Evolutionary conservation across 768 basidiomycete species (phyloP), one percentile per base, ranked within the genome.

Genomic region (Thelephora ganbajun): DNA sequence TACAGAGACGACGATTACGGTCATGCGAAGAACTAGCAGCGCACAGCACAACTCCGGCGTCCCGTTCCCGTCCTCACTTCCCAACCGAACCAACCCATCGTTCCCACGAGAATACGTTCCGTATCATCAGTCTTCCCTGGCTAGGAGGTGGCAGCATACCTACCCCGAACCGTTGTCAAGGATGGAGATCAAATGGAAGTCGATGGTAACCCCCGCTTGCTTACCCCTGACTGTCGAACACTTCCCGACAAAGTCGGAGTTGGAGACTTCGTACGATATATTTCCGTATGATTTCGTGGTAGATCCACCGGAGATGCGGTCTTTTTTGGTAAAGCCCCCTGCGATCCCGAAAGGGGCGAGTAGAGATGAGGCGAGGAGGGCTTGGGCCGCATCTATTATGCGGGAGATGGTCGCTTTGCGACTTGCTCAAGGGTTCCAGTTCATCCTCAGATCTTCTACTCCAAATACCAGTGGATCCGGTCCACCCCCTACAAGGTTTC

Each of bases 361-460:
- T 6, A 51, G 69, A 30, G 83, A 83, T 12, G 76, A 80, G 14
- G 56, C 74, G 35, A 74, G 83, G 5, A 71, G 74, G 19, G 77
- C 74, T 4, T 87, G 83, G 81, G 87, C 84, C 0, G 62, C 86
- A 19, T 76, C 72, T 2, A 81, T 89, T 14, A 89, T 98, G 85
- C 77, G 83, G 22, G 90, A 87, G 33, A 93, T 98, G 86, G 88
- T 88, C 1, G 90, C 87, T 3, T 81, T 96, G 41, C 74, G 94
- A 19, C 72, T 98, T 11, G 80, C 86, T 11, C 91, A 97, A 62
- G 93, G 93, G 18, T 98, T 97, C 63, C 94, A 97, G 60, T 88
- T 97, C 56, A 78, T 96, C 18, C 66, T 92, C 14, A 70, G 71
- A 19, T 52, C 58, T 13, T 60, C 62, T 57, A 11, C 61, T 45